A percentile compares a stretch with the other conserved stretches of the same genome.
These are phyloP conservation scores for Leptographium lundbergii DNA, from an alignment of 2,329 filamentous ascomycete genomes.

Conservation along the genomic window DNA sequence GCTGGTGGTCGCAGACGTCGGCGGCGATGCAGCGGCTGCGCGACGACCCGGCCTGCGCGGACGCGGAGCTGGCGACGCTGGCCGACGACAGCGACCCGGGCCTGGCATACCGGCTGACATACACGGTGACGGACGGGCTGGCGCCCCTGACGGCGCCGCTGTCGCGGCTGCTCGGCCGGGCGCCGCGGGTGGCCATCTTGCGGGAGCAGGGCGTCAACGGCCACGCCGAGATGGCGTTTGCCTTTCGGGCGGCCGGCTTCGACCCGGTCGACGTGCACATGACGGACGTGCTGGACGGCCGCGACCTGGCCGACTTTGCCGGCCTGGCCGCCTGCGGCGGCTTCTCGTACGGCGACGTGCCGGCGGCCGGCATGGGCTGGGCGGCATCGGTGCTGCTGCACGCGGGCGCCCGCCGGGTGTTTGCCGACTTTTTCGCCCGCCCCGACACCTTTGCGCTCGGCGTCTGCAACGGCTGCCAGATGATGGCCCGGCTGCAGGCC, in stretches of 20 bases:
- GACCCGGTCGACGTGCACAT: constrained; percentile 90
- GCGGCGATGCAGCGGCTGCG: constrained; percentile 82
- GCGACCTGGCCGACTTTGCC: constrained; percentile 69
- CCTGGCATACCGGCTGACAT: constrained; percentile 72
- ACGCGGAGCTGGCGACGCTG: constrained; percentile 68
- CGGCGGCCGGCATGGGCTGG: constrained; percentile 95
- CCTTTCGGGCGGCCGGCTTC: constrained; percentile 85
- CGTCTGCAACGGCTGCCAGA: constrained; percentile 96
- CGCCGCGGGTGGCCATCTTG: constrained; percentile 76
- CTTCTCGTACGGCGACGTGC: constrained; percentile 70
- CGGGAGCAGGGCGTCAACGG: constrained; percentile 94
- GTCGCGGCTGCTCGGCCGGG: constrained; percentile 39
- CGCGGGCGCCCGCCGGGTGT: constrained; percentile 50
- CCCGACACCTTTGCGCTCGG: constrained; percentile 85
- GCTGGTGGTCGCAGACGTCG: constrained; percentile 80
- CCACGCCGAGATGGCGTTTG: constrained; percentile 95
- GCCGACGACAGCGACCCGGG: constrained; percentile 67
- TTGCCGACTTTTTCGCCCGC: constrained; percentile 74
- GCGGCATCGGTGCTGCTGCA: constrained; percentile 86
- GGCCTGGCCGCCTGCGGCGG: constrained; percentile 92
- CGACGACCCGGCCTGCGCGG: constrained; percentile 78
- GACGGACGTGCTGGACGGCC: constrained; percentile 68
- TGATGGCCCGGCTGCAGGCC: constrained; percentile 71
- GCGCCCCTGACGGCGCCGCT: constrained; percentile 55
- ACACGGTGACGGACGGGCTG: constrained; percentile 64